Base-by-base conservation (phyloP, 495 filamentous ascomycete species). In the Aspergillus hancockii region DNA sequence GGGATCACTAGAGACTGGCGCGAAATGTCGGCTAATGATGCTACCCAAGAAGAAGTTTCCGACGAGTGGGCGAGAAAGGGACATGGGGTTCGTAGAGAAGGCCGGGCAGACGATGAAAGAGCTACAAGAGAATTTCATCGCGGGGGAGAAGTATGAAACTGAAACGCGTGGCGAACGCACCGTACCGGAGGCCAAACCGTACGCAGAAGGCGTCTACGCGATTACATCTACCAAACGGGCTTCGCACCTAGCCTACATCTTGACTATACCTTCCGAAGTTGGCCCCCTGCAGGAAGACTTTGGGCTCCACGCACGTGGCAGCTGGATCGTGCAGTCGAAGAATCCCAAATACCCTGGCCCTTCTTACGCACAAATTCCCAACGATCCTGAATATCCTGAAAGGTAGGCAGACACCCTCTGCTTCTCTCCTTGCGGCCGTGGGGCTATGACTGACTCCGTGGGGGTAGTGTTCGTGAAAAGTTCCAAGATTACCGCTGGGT, bases 21-120 rank as follows among this genome's bases (percentile, higher is more conserved):
- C 82, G 8, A 86, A 85, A 59, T 88, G 83, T 61, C 85, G 93
- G 21, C 73, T 98, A 16, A 73, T 93, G 63, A 85, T 85, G 1
- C 73, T 98, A 12, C 93, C 92, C 8, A 98, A 97, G 74, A 98
- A 96, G 70, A 85, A 86, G 36, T 81, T 93, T 18, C 93, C 93
- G 0, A 81, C 76, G n/a, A 88, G 80, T 19, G 81, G 83, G 18
- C 79, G 74, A 23, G 92, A 97, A 60, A 75, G 85, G 36, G 95
- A 93, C 71, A 86, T 93, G 77, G 81, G 81, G 13, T 94, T 96
- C 68, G 90, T 96, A 4, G 93, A 97, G 66, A 93, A 94, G 67
- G 70, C 86, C 0, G 80, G 83, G 0, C 75, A 81, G 8, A 82
- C 84, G 0, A 82, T 95, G 65, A 75, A 87, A 52, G 79, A 88